These are phyloP conservation scores for Trypanosoma mega DNA, from an alignment of 208 protist genomes.

Conservation along the genomic window DNA sequence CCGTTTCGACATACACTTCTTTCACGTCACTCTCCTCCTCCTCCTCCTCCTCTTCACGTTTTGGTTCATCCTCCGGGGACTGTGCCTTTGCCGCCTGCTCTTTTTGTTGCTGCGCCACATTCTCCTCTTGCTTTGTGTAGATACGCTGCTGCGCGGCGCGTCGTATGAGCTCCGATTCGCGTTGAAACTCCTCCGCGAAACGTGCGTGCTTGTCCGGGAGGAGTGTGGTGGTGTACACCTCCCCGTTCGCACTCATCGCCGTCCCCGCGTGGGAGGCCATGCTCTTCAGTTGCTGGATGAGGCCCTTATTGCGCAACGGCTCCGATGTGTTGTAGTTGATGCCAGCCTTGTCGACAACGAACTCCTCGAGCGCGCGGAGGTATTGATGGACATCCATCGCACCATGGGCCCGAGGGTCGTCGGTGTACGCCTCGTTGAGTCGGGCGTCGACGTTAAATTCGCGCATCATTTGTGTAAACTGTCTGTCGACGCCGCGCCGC, in stretches of 20 bases:
- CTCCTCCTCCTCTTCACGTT: conserved; percentile 6
- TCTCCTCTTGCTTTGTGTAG: conserved; percentile 6
- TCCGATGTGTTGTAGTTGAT: conserved; percentile 64
- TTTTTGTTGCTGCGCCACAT: conserved; percentile 6
- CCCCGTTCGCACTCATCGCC: conserved; percentile 45
- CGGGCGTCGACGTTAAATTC: conserved; percentile 71
- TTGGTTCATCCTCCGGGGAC: conserved; percentile 13
- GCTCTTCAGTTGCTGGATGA: conserved; percentile 73
- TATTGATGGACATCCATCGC: conserved; percentile 74
- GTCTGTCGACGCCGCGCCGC: conserved; percentile 46
- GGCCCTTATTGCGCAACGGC: conserved; percentile 75
- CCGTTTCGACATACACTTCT: conserved; percentile 44
- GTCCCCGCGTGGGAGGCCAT: conserved; percentile 53
- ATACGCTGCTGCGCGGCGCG: conserved; percentile 47
- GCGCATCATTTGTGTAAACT: conserved; percentile 75
- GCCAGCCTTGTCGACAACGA: conserved; percentile 70
- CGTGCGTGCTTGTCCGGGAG: conserved; percentile 70
- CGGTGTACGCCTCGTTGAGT: conserved; percentile 67
- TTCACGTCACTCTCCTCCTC: conserved; percentile 32
- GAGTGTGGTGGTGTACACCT: conserved; percentile 64
- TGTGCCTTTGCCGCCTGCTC: background rate
- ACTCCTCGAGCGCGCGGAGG: conserved; percentile 77
- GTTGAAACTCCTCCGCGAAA: conserved; percentile 63
- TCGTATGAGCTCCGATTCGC: conserved; percentile 71
- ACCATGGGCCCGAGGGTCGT: conserved; percentile 78